A percentile compares a stretch with the other conserved stretches of the same genome.
Conservation (phyloP, 2,329 filamentous ascomycete species). For the Ramularia endophylla region DNA sequence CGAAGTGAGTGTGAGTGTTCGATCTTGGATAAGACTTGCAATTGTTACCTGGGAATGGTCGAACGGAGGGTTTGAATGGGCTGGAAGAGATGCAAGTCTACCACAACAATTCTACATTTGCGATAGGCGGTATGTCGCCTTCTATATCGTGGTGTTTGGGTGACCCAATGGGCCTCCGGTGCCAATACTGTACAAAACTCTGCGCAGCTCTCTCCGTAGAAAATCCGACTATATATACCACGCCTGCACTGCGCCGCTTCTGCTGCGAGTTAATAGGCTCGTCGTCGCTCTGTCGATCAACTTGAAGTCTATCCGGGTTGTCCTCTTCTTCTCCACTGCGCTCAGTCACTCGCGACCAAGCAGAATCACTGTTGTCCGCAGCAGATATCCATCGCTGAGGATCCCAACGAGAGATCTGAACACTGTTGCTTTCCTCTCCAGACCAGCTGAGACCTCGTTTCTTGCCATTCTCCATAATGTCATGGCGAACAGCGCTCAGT, state of each 20-base stretch:
- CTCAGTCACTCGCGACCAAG: not conserved
- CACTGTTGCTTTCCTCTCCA: slow-evolving; percentile 19
- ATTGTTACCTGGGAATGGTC: too few species aligned
- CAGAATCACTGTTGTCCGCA: not conserved
- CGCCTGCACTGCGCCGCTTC: slow-evolving; percentile 38
- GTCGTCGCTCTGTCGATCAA: slow-evolving; percentile 2
- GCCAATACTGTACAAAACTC: slow-evolving; percentile 49
- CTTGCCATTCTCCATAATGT: slow-evolving; percentile 23
- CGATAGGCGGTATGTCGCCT: slow-evolving; percentile 35
- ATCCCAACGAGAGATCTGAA: slow-evolving; percentile 25
- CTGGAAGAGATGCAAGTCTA: slow-evolving; percentile 21
- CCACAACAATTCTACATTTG: slow-evolving; percentile 46
- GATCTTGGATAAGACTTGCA: too few species aligned
- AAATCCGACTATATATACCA: slow-evolving; percentile 48
- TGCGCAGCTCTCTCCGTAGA: slow-evolving; percentile 49
- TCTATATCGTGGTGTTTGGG: slow-evolving; percentile 22
- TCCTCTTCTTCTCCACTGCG: slow-evolving; percentile 4
- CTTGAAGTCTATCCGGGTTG: slow-evolving; percentile 7
- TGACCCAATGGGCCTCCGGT: slow-evolving; percentile 40
- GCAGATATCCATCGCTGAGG: slow-evolving; percentile 5
- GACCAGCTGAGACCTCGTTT: slow-evolving; percentile 25
- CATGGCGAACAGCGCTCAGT: slow-evolving; percentile 15
- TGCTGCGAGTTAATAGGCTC: slow-evolving; percentile 24
- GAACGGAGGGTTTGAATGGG: not conserved
- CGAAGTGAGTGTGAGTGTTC: too few species aligned